Evolutionary conservation across 2,329 filamentous ascomycete genomes (phyloP).

Genomic region (Talaromyces sp.): DNA sequence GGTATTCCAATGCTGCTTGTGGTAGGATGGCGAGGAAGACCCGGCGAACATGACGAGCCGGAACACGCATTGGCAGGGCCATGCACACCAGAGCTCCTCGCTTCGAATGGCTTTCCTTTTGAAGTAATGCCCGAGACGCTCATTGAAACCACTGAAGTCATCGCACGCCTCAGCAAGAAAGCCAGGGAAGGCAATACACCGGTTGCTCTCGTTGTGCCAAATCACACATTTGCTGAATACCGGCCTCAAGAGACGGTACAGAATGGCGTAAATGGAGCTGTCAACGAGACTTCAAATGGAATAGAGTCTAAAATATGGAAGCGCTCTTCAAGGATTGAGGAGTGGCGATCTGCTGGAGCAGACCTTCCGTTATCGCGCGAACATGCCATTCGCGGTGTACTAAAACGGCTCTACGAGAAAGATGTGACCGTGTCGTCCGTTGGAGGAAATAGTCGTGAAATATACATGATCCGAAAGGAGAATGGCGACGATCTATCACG

Average conservation of each 20-base stretch:
- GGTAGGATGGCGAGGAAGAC: neutral
- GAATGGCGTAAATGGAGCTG: neutral
- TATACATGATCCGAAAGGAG: slow-evolving; percentile 5
- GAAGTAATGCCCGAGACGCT: neutral
- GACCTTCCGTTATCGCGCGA: neutral
- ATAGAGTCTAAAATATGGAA: neutral
- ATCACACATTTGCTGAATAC: neutral
- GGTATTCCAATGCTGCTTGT: neutral
- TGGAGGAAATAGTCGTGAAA: slow-evolving; percentile 9
- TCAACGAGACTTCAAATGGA: neutral
- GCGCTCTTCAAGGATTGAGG: neutral
- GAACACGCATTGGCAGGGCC: neutral
- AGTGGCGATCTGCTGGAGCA: neutral
- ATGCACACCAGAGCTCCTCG: neutral
- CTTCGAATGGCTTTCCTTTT: neutral
- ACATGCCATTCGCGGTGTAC: neutral
- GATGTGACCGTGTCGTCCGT: slow-evolving; percentile 4
- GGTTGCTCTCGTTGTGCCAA: neutral
- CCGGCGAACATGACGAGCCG: neutral
- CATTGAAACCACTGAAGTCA: neutral
- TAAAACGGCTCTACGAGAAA: neutral
- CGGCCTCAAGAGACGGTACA: neutral
- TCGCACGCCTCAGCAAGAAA: neutral
- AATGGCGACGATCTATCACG: neutral
- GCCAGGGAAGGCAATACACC: neutral